phyloP scores from a whole-genome alignment of 306 rosid species.

The Vigna mungo region DNA sequence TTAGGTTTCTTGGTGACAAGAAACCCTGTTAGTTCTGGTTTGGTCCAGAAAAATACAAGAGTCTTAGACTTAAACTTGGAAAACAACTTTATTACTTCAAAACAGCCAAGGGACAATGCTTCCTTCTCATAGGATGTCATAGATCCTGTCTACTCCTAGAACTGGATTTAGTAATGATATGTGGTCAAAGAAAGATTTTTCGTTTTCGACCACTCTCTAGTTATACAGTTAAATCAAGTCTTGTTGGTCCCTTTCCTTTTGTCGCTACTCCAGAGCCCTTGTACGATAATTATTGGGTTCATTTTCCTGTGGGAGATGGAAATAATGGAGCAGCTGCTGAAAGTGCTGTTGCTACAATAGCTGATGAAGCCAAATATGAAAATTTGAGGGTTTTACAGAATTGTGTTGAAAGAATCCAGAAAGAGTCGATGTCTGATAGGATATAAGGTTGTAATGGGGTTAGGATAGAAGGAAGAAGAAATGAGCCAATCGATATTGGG shows the following conservation, averaged over 20 bases:
- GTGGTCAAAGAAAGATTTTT: slow-evolving; percentile 38
- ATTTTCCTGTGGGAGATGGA: slow-evolving; percentile 35
- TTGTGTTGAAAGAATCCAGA: slow-evolving; percentile 81
- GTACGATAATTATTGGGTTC: slow-evolving; percentile 51
- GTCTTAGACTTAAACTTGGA: too few relatives aligned
- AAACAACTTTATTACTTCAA: too few relatives aligned
- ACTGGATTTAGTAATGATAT: slow-evolving; percentile 37
- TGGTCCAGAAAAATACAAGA: too few relatives aligned
- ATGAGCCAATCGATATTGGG: too few relatives aligned
- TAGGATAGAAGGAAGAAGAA: slow-evolving; percentile 55
- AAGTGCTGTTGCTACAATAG: slow-evolving; percentile 40
- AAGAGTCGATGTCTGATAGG: slow-evolving; percentile 68
- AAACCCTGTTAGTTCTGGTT: too few relatives aligned
- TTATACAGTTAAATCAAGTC: slow-evolving; percentile 18
- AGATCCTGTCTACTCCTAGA: slow-evolving; percentile 1
- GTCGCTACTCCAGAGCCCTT: slow-evolving; percentile 45
- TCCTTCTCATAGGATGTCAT: too few relatives aligned
- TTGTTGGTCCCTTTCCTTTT: slow-evolving; percentile 46
- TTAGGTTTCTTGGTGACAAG: too few relatives aligned
- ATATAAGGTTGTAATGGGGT: too few relatives aligned
- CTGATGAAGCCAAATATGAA: slow-evolving; percentile 57
- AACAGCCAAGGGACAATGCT: too few relatives aligned
- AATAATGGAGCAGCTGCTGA: slow-evolving; percentile 42
- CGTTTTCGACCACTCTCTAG: slow-evolving; percentile 36
- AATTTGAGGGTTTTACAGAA: slow-evolving; percentile 56